Evolutionary conservation across 495 filamentous ascomycete species (phyloP), one percentile per base, ranked within the genome.

Genomic region (Venustampulla echinocandica): DNA sequence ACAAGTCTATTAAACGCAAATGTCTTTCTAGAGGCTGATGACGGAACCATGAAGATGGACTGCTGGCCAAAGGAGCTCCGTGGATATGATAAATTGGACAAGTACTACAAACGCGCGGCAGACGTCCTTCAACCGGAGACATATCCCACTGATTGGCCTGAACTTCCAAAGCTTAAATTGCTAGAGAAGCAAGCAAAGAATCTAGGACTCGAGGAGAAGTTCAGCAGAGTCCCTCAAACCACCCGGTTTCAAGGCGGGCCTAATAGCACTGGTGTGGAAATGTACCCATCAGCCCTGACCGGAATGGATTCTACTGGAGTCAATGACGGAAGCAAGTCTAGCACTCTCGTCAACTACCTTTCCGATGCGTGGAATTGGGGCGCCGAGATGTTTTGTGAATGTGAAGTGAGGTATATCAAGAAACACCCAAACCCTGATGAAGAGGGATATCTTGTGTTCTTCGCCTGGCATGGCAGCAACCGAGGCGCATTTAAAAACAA

Each of bases 281-380:
- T 85, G 80, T 64, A 69, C 28, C 67, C 74, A 17, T 79, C 75
- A 3, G 65, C 64, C 3, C 60, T 80, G 28, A 75, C 79, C 0
- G 80, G 81, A 2, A 74, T 79, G 53, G 80, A 84, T 44, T 59
- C 52, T 27, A 83, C 80, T 0, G 80, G 80, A 3, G 55, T 83
- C 42, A 84, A 84, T 51, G 81, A 84, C 54, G 78, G 79, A 3
- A 80, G 74, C 22, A 85, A 85, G 59, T 79, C 69, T 18, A 78
- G 73, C 11, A 77, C 76, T 2, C 63, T 82, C 3, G 76, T 82
- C 33, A 85, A 76, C 2, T 84, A 83, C 50, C 61, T 84, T 4
- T 67, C 74, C n/a, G 81, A 86, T 59, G 79, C 81, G 18, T 85
- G 80, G 82, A 81, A 84, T 58, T 81, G 79, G 77, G 82, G 79